These are phyloP conservation scores for Phytophthora melonis DNA, from an alignment of 352 stramenopile genomes.

Conservation along the genomic window DNA sequence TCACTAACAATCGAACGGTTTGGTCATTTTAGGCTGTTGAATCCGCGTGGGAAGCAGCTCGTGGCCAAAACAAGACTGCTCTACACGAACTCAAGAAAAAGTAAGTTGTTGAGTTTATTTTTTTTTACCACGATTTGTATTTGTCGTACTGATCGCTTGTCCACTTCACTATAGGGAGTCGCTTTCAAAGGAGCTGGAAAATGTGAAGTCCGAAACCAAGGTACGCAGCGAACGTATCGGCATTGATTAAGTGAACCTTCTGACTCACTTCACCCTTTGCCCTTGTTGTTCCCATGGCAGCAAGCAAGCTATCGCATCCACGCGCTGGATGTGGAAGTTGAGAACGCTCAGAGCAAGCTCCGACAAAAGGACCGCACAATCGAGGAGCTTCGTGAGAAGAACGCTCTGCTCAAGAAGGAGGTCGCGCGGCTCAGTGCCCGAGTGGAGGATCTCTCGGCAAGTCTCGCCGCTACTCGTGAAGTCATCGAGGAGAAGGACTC, in stretches of 20 bases:
- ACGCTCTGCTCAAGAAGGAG: slow-evolving; percentile 72
- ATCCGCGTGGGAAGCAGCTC: slow-evolving; percentile 79
- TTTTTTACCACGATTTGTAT: background rate
- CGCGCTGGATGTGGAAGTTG: slow-evolving; percentile 76
- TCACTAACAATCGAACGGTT: too few species aligned
- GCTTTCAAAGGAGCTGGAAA: slow-evolving; percentile 72
- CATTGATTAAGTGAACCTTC: background rate
- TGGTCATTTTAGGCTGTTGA: slow-evolving; percentile 55
- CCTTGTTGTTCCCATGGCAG: slow-evolving; percentile 28
- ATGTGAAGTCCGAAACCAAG: slow-evolving; percentile 75
- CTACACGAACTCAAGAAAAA: slow-evolving; percentile 87
- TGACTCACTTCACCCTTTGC: background rate
- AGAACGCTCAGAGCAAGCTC: slow-evolving; percentile 80
- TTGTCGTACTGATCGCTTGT: background rate
- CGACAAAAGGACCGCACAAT: slow-evolving; percentile 77
- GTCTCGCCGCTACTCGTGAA: slow-evolving; percentile 57
- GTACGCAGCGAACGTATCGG: slow-evolving; percentile 16
- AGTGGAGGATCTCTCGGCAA: slow-evolving; percentile 59
- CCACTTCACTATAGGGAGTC: slow-evolving; percentile 44
- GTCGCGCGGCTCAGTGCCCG: slow-evolving; percentile 58
- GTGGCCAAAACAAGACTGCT: slow-evolving; percentile 81
- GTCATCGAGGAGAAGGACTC: slow-evolving; percentile 67
- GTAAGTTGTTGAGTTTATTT: slow-evolving; percentile 21
- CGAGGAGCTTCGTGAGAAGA: slow-evolving; percentile 77
- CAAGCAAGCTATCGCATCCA: slow-evolving; percentile 79